Percentiles rank a stretch among this genome's conserved stretches.
These are phyloP conservation scores for Elaphomyces granulatus DNA, from an alignment of 495 filamentous ascomycete species.

Conservation along the genomic window DNA sequence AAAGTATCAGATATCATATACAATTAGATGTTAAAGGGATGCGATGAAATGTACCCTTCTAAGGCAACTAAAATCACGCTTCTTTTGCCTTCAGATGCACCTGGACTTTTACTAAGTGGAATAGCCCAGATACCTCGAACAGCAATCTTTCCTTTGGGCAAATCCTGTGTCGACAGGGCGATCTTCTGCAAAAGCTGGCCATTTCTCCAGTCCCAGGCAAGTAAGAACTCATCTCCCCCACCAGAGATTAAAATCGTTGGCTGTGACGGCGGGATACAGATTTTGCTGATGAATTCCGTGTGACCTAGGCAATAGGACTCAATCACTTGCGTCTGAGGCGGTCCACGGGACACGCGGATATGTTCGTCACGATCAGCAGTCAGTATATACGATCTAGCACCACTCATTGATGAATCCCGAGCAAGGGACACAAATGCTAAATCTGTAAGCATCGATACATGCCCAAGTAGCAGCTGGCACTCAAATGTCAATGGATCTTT, in stretches of 20 bases:
- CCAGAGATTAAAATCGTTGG: conserved; percentile 61
- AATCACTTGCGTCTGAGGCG: conserved; percentile 76
- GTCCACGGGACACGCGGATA: conserved; percentile 75
- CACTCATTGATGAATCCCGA: conserved; percentile 12
- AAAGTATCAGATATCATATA: conserved; percentile 6
- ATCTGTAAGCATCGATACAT: conserved; percentile 86
- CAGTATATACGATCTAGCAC: conserved; percentile 52
- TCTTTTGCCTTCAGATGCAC: conserved; percentile 7
- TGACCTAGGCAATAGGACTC: conserved; percentile 84
- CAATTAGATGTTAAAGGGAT: background rate
- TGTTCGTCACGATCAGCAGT: conserved; percentile 94
- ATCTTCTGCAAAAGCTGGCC: conserved; percentile 39
- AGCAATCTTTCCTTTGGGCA: conserved; percentile 13
- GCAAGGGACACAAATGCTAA: conserved; percentile 35
- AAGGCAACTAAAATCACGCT: conserved; percentile 42
- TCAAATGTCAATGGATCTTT: conserved; percentile 43
- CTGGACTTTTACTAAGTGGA: conserved; percentile 7
- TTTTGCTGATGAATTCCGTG: conserved; percentile 58
- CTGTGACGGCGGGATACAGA: conserved; percentile 46
- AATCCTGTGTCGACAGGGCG: conserved; percentile 12
- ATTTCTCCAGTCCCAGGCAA: conserved; percentile 68
- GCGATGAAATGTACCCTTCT: conserved; percentile 43
- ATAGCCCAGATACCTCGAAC: conserved; percentile 28
- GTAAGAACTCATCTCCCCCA: conserved; percentile 65
- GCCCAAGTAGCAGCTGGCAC: conserved; percentile 65